These are phyloP conservation scores for Linderina pennispora DNA, from an alignment of 192 early-diverging fungal species.

Conservation along the genomic window DNA sequence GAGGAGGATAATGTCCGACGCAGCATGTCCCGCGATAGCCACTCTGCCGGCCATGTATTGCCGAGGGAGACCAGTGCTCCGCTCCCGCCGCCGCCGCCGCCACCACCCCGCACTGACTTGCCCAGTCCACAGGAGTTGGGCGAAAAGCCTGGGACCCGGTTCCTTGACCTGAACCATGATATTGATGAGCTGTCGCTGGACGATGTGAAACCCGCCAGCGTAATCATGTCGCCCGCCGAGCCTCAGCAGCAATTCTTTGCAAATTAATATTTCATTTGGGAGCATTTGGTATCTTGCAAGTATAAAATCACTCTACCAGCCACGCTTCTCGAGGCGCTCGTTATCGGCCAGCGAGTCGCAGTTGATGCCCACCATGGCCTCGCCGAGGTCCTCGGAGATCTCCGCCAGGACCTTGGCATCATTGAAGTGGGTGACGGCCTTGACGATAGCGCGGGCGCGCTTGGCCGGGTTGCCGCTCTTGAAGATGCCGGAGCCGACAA, in stretches of 20 bases:
- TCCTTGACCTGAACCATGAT: background rate
- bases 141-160: background rate
- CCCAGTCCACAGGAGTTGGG: too few species aligned
- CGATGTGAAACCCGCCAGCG: background rate
- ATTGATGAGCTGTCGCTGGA: background rate
- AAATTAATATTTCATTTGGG: background rate
- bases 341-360: constrained; percentile 36
- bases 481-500: constrained; percentile 98
- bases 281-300: background rate
- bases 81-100: too few species aligned
- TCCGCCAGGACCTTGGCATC: constrained; percentile 83
- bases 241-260: background rate
- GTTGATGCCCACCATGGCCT: constrained; percentile 97
- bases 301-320: constrained; percentile 4
- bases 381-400: constrained; percentile 88
- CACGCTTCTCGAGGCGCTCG: constrained; percentile 43
- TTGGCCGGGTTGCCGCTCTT: constrained; percentile 90
- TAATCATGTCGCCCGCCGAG: background rate
- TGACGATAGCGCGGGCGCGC: constrained; percentile 90
- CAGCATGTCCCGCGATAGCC: too few species aligned
- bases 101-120: too few species aligned
- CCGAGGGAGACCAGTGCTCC: too few species aligned
- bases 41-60: too few species aligned
- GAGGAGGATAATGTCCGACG: too few species aligned
- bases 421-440: constrained; percentile 94